Evolutionary conservation across 1,284 basidiomycete species (phyloP).

Genomic region (Stygiomarasmius scandens): DNA sequence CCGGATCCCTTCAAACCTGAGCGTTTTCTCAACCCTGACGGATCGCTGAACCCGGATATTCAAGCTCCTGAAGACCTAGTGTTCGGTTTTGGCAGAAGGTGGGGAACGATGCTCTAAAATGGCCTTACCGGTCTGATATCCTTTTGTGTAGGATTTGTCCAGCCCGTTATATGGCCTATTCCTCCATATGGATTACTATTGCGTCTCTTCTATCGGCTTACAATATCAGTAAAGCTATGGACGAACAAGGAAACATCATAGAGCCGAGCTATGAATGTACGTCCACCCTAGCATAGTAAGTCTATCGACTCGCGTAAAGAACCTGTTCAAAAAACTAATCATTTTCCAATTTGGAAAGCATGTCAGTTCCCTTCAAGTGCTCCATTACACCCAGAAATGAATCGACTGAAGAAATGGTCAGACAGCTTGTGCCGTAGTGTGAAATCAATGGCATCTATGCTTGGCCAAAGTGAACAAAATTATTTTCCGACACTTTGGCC

Average conservation of each 20-base stretch:
- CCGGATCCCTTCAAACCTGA: conserved; percentile 30
- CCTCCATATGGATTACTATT: conserved; percentile 21
- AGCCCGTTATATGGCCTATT: conserved; percentile 18
- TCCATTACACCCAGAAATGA: too few species aligned
- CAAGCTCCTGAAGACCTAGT: conserved; percentile 19
- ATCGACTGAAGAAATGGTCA: too few species aligned
- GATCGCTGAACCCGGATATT: conserved; percentile 20
- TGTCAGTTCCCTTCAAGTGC: too few species aligned
- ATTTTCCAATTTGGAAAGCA: too few species aligned
- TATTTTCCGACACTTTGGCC: too few species aligned
- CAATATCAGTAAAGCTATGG: conserved; percentile 15
- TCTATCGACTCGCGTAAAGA: neutral
- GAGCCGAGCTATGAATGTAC: conserved; percentile 21
- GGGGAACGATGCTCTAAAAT: too few species aligned
- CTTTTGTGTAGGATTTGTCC: conserved; percentile 16
- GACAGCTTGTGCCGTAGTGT: too few species aligned
- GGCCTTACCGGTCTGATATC: too few species aligned
- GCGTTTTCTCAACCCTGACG: conserved; percentile 22
- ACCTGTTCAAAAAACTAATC: too few species aligned
- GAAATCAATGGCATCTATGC: too few species aligned
- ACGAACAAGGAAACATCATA: conserved; percentile 25
- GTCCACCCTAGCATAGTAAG: conserved; percentile 19
- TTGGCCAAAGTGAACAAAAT: too few species aligned
- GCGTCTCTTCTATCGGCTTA: conserved; percentile 19
- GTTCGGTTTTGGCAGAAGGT: conserved; percentile 24